These are phyloP conservation scores for Xylariales sp. DNA, from an alignment of 2,329 filamentous ascomycete species.

Conservation along the genomic window DNA sequence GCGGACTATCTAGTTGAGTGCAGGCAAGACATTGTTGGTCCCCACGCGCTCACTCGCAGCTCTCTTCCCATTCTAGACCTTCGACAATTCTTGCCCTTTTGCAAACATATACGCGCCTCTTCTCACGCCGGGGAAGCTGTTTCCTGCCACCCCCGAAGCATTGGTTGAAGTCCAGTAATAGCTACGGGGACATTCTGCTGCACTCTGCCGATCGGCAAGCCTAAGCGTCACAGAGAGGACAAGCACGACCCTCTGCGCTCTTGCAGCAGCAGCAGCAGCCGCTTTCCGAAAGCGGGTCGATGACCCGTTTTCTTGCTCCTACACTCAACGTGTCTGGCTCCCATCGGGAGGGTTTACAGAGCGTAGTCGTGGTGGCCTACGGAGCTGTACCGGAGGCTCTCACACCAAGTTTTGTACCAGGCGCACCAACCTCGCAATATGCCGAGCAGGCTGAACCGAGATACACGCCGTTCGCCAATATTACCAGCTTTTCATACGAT, in stretches of 20 bases:
- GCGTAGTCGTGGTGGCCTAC: constrained; percentile 31
- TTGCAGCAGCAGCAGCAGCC: too few relatives aligned
- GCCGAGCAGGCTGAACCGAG: constrained; percentile 24
- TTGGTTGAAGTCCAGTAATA: too few relatives aligned
- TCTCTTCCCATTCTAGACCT: constrained; percentile 8
- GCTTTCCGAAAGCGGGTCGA: too few relatives aligned
- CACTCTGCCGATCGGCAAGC: constrained; percentile 6
- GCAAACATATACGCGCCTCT: constrained; percentile 9
- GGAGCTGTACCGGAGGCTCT: constrained; percentile 24
- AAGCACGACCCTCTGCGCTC: too few relatives aligned
- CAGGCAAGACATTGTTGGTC: constrained; percentile 12
- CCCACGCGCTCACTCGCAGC: too few relatives aligned
- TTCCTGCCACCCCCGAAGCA: constrained; percentile 1
- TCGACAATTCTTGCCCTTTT: constrained; percentile 15
- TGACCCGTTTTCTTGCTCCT: too few relatives aligned
- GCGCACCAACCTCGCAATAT: constrained; percentile 24
- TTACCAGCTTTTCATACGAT: constrained; percentile 18
- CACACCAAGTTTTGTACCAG: constrained; percentile 28
- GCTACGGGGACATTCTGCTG: too few relatives aligned
- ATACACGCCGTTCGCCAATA: constrained; percentile 25
- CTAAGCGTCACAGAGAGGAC: constrained; percentile 6
- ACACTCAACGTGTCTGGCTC: too few relatives aligned
- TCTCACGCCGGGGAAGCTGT: constrained; percentile 3
- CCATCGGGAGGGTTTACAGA: too few relatives aligned
- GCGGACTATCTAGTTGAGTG: background rate